phyloP scores from a whole-genome alignment of 495 filamentous ascomycete species.

The Talaromyces liani region DNA sequence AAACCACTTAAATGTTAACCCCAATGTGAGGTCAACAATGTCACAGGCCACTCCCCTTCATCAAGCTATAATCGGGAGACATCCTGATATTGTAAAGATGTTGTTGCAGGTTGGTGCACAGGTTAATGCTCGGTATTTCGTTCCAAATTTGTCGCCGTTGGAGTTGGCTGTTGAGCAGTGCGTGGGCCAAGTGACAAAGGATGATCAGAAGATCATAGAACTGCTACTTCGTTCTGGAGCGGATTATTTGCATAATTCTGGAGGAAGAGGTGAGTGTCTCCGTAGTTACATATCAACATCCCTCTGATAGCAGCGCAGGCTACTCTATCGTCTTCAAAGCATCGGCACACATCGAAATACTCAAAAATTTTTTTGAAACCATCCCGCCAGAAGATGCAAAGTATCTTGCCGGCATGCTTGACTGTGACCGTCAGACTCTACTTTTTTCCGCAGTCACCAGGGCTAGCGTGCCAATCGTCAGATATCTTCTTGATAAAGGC shows the following conservation, averaged over 20 bases:
- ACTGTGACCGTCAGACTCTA: not conserved
- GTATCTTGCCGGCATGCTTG: not conserved
- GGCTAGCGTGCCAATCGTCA: not conserved
- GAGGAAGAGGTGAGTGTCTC: not conserved
- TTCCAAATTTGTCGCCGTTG: not conserved
- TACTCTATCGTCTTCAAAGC: not conserved
- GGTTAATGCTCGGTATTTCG: not conserved
- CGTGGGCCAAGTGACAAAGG: not conserved
- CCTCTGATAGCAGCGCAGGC: not conserved
- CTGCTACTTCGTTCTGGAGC: not conserved
- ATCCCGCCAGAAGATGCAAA: not conserved
- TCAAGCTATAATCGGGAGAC: not conserved
- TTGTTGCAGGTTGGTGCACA: conserved; percentile 1
- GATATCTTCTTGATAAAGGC: not conserved
- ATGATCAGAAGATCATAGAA: not conserved
- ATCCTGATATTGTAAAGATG: not conserved
- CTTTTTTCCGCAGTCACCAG: not conserved
- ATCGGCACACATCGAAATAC: not conserved
- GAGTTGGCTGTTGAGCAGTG: not conserved
- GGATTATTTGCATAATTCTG: not conserved
- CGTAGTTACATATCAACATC: not conserved
- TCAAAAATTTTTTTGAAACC: not conserved
- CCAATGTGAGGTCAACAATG: not conserved
- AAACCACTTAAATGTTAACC: not conserved
- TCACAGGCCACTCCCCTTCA: not conserved